Conservation (phyloP, 768 basidiomycete species). For the Phallus indusiatus region DNA sequence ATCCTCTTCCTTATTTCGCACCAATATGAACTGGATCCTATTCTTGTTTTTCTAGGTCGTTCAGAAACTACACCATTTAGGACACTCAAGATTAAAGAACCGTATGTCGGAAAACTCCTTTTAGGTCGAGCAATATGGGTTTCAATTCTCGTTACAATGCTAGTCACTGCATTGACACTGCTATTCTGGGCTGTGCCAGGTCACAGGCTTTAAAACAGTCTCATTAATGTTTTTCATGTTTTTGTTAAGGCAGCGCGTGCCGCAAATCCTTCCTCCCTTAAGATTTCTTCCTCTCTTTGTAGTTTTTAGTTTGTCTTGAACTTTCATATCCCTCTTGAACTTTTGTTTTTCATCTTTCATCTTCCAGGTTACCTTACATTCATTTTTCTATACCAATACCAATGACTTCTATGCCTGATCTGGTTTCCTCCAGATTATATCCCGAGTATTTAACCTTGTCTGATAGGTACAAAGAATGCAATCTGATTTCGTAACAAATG, state of each 20-base stretch:
- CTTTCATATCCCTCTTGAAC: not conserved
- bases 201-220: slow-evolving; percentile 57
- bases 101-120: slow-evolving; percentile 87
- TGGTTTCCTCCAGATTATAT: not conserved
- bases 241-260: not conserved
- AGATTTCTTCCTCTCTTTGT: not conserved
- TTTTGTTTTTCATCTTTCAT: not conserved
- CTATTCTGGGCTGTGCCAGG: slow-evolving; percentile 97
- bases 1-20: slow-evolving; percentile 88
- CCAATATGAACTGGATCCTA: slow-evolving; percentile 94
- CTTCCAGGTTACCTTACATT: not conserved
- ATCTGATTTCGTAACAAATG: not conserved
- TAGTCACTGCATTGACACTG: slow-evolving; percentile 75
- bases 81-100: slow-evolving; percentile 83
- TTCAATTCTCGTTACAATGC: slow-evolving; percentile 61
- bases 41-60: slow-evolving; percentile 87
- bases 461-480: not conserved
- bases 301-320: not conserved
- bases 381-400: not conserved
- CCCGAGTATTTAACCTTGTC: not conserved
- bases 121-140: slow-evolving; percentile 91
- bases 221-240: not conserved
- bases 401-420: not conserved
- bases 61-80: slow-evolving; percentile 97
- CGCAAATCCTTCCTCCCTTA: not conserved